Evolutionary conservation across 73 alveolate genomes (phyloP), one percentile per base, ranked within the genome.

Genomic region (Effrenium voratum): DNA sequence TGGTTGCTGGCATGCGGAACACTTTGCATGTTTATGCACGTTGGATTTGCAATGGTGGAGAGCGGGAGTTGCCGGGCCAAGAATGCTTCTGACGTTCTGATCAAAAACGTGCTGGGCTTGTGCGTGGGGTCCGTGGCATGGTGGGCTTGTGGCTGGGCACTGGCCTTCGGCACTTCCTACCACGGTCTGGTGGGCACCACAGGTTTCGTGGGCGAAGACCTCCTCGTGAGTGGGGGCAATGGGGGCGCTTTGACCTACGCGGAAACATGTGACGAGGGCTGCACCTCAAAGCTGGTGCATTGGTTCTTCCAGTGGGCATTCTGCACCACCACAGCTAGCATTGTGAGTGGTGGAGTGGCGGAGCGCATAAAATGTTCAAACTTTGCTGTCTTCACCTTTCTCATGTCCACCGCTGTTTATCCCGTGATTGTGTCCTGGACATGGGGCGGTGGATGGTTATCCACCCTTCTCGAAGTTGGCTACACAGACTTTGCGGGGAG

Each of bases 381-480:
- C 60, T 99, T 93, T 68, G 86, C 95, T 91, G 30, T 93, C 60
- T 98, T 87, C 93, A 77, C 99, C 40, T 12, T 44, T 59, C 12
- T 70, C 49, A 99, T 99, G 99, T 68, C 99, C 8, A 73, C 93
- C 66, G 45, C 98, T 41, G 75, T 94, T 38, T 99, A 99, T 73
- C 99, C 99, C 30, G 91, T 93, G 3, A 81, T 99, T 28, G 99
- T 98, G 30, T 63, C 99, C 1, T 98, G 99, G 99, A 93, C 99
- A 36, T 99, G 99, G 99, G 99, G 99, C 24, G 99, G 99, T 50
- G 99, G 99, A 36, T 99, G 99, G 99, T 99, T 99, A 30, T 95
- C 98, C 12, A 77, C 77, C 70, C 79, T 99, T 24, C 44, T 76
- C 57, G 60, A 94, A 38, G 83, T 99, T 28, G 99, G 99, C n/a